A percentile compares a stretch with the other conserved stretches of the same genome.
Evolutionary conservation across 169 alveolate species (phyloP).

Genomic region (Plasmodium cynomolgi): DNA sequence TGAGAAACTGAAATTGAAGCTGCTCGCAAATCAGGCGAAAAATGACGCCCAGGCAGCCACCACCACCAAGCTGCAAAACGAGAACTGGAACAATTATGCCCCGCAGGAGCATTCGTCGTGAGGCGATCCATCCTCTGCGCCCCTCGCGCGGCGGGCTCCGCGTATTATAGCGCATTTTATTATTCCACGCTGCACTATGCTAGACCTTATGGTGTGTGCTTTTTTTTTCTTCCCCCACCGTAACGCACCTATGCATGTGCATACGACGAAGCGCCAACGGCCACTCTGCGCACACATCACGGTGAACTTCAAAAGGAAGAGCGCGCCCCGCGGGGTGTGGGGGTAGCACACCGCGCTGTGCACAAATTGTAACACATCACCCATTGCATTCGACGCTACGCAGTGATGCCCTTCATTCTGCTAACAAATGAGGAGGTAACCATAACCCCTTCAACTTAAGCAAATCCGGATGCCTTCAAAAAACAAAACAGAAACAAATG

Average conservation of each 20-base stretch:
- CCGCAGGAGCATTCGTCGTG: constrained; percentile 80
- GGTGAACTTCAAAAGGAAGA: neutral
- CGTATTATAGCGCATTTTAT: neutral
- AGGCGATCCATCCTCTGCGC: neutral
- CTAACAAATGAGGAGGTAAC: neutral
- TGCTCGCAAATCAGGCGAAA: constrained; percentile 70
- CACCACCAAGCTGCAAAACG: constrained; percentile 68
- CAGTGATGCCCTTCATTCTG: neutral
- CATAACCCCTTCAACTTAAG: neutral
- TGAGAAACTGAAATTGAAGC: constrained; percentile 71
- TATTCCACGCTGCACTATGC: neutral
- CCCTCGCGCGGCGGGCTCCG: neutral
- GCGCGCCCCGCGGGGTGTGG: too few species aligned
- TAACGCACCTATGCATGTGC: neutral
- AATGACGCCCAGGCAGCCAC: constrained; percentile 13
- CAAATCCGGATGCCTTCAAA: neutral
- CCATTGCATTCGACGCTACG: neutral
- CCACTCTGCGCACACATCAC: neutral
- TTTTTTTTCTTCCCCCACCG: neutral
- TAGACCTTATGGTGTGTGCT: neutral
- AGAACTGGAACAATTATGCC: constrained; percentile 82
- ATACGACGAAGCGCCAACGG: neutral
- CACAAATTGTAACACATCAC: neutral
- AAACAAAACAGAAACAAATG: neutral
- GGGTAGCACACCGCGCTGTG: too few species aligned